Evolutionary conservation across 2,329 filamentous ascomycete species (phyloP).

Genomic region (Fusarium caatingaense): DNA sequence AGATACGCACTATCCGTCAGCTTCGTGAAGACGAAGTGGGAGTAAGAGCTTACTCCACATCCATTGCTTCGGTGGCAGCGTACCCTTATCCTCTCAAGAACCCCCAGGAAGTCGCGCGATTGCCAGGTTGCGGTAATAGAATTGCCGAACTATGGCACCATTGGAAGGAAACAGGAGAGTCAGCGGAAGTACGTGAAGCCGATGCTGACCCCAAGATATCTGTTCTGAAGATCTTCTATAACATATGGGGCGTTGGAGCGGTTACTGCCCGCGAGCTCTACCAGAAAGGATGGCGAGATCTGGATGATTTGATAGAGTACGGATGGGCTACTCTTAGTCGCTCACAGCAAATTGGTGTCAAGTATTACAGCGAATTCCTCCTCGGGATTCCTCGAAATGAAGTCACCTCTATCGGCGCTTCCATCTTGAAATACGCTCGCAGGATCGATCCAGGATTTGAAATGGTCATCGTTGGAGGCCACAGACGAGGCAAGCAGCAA

Average conservation of each 20-base stretch:
- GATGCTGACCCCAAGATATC: conserved; percentile 72
- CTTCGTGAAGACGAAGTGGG: conserved; percentile 82
- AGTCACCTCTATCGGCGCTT: conserved; percentile 74
- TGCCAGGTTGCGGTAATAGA: conserved; percentile 87
- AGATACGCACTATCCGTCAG: conserved; percentile 77
- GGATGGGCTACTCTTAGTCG: conserved; percentile 81
- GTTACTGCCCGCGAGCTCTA: conserved; percentile 86
- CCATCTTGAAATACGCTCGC: conserved; percentile 75
- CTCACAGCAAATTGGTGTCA: conserved; percentile 92
- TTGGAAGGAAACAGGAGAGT: conserved; percentile 69
- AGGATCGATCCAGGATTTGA: conserved; percentile 66
- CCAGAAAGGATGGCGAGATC: conserved; percentile 78
- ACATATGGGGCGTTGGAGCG: conserved; percentile 93
- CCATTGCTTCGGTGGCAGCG: conserved; percentile 84
- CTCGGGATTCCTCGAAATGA: conserved; percentile 77
- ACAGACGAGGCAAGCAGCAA: conserved; percentile 78
- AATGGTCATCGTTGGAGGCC: conserved; percentile 79
- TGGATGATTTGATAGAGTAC: conserved; percentile 87
- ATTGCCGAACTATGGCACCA: conserved; percentile 82
- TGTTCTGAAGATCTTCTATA: conserved; percentile 76
- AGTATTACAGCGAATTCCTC: conserved; percentile 90
- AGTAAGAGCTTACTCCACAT: conserved; percentile 86
- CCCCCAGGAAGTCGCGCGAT: conserved; percentile 58
- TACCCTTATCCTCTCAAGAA: conserved; percentile 71
- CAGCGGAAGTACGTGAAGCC: conserved; percentile 73